A percentile compares a stretch with the other conserved stretches of the same genome.
Evolutionary conservation across 2,329 filamentous ascomycete genomes (phyloP).

Genomic region (Colletotrichum orchidophilum): DNA sequence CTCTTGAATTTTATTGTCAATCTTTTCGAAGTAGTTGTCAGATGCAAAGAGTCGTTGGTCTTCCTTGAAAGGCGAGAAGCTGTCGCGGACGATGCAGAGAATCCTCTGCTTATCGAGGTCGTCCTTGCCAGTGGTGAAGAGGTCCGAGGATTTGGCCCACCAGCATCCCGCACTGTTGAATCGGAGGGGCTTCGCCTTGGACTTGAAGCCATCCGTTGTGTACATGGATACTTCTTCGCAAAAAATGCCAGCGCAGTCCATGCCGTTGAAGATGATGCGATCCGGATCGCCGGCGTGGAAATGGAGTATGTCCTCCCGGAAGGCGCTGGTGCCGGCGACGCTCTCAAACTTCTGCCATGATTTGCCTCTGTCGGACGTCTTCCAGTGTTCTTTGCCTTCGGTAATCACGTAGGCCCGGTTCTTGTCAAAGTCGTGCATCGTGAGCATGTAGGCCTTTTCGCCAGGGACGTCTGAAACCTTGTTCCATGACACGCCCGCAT

Average conservation of each 20-base stretch:
- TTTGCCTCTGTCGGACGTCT: constrained; percentile 84
- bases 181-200: constrained; percentile 70
- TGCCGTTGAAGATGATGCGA: constrained; percentile 85
- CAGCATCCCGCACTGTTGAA: constrained; percentile 79
- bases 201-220: constrained; percentile 86
- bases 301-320: constrained; percentile 62
- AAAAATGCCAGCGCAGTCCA: constrained; percentile 71
- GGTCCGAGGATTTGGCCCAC: constrained; percentile 83
- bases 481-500: constrained; percentile 84
- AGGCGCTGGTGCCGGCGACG: constrained; percentile 64
- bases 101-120: constrained; percentile 75
- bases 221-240: constrained; percentile 75
- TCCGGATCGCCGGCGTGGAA: constrained; percentile 88
- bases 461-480: constrained; percentile 71
- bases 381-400: constrained; percentile 75
- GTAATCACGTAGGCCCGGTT: constrained; percentile 85
- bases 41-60: constrained; percentile 84
- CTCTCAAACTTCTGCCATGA: constrained; percentile 81
- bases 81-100: constrained; percentile 81
- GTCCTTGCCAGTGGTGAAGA: constrained; percentile 76
- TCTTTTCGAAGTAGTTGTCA: constrained; percentile 79
- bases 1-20: constrained; percentile 61
- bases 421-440: constrained; percentile 82
- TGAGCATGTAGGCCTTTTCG: constrained; percentile 69
- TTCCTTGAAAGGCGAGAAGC: constrained; percentile 74